These are phyloP conservation scores for Cupressus sempervirens DNA, from an alignment of 75 land plant genomes.

Conservation along the genomic window DNA sequence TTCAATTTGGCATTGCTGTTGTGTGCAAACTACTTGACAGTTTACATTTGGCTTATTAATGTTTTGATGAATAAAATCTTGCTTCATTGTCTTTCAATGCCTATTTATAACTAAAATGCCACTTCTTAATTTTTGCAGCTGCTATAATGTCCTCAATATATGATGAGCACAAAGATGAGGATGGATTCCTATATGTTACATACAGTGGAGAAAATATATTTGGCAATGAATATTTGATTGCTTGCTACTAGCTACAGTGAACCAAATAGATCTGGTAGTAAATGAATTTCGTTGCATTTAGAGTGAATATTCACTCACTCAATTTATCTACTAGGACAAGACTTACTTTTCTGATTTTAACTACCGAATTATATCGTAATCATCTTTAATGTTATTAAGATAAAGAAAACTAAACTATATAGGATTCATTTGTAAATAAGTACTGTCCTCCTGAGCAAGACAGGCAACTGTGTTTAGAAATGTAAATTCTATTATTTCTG, in stretches of 20 bases:
- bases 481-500: neutral
- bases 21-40: neutral
- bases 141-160: conserved; percentile 68
- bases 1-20: neutral
- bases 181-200: conserved; percentile 71
- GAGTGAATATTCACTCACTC: neutral
- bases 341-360: neutral
- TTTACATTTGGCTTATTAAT: neutral
- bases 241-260: neutral
- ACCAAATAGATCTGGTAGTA: neutral
- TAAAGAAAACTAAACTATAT: neutral
- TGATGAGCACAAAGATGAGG: conserved; percentile 82
- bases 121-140: conserved; percentile 24
- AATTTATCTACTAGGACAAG: neutral
- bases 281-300: neutral
- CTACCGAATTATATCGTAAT: neutral
- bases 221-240: conserved; percentile 15
- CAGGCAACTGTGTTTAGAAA: neutral
- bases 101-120: neutral
- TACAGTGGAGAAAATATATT: conserved; percentile 77
- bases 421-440: conserved; percentile 9
- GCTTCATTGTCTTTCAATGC: neutral
- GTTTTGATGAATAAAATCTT: neutral
- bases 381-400: neutral
- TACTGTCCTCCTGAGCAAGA: neutral